Base-by-base conservation (phyloP, 2,329 filamentous ascomycete species). In the Chrysosphaeria jannelii region DNA sequence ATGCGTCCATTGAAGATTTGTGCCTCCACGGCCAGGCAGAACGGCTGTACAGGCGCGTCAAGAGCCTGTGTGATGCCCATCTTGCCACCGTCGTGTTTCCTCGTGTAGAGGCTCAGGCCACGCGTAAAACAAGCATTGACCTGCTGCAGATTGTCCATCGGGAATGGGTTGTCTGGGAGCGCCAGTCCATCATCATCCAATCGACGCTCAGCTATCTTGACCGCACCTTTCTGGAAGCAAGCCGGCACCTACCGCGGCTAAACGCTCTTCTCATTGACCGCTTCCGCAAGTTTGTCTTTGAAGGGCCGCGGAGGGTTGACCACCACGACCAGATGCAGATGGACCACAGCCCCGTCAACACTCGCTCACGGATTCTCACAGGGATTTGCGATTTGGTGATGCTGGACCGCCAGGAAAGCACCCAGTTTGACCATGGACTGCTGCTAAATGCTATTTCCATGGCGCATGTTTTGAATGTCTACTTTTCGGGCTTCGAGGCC, bases 191-290 rank as follows among this genome's bases (percentile, higher is more conserved):
- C 32, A 65, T 67, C 9, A 60, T 97, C 24, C 63, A 78, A 23
- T 81, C 72, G 31, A 70, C 88, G 19, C 93, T 91, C 45, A 89
- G 78, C 46, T 97, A 79, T 37, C 57, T 97, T 32, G 81, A 97
- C 40, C 66, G 85, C 30, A 74, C 78, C 3, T 91, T 78, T 38
- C 53, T 97, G 6, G 50, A 90, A 3, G 66, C 69, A 27, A 64
- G 66, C 21, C 64, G 67, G 33, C 61, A 68, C 12, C 46, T 57
- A 17, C 53, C 56, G 7, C 70, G 70, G 16, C 62, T 97, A 27
- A 70, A 79, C 36, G 75, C 89, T 36, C 65, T 89, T 49, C 62
- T 68, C 5, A 63, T 85, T 26, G 45, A 53, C 9, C 56, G 76
- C 28, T 97, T 93, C 39, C 60, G 72, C 25, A 56, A 45, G 28